Evolutionary conservation across 2,329 filamentous ascomycete genomes (phyloP), one percentile per base, ranked within the genome.

Genomic region (Verticillium zaregamsianum): DNA sequence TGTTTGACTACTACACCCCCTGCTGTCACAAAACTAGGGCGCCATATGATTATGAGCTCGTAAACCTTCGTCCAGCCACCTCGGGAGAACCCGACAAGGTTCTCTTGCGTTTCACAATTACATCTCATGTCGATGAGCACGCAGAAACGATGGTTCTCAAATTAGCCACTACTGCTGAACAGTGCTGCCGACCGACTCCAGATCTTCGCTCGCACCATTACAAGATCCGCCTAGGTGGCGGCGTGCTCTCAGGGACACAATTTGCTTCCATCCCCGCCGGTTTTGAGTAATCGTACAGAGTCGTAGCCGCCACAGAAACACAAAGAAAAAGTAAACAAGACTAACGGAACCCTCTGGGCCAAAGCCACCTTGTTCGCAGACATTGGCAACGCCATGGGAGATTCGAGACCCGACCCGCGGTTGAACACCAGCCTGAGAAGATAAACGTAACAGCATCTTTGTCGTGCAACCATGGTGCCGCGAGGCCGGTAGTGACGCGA

Each of bases 401-500:
- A 49, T n/a, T 49, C 20, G 11, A 14, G 45, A 3, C 45, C 20
- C 8, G 45, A 12, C 11, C 20, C 6, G 8, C n/a, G 23, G 20
- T 11, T 25, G 45, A 23, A 49, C 45, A 23, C 45, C 45, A 25
- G 45, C 23, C 45, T 49, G 11, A 25, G 9, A n/a, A 49, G 45
- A 49, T n/a, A 25, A 49, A 49, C 45, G 9, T n/a, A 12, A n/a
- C 23, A n/a, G n/a, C 8, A 49, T 49, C 45, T 12, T 23, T 14
- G 45, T 49, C 45, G 45, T 49, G 20, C 45, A 49, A 23, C 45
- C 45, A 49, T 14, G 45, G 20, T 49, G 45, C 5, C 20, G 20
- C 45, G 45, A 49, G 57, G 57, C 45, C 59, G 52, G 52, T 57
- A 62, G 17, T 49, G 57, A 32, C 37, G 61, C 45, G 59, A 57